These are phyloP conservation scores for Xylaria sp. DNA, from an alignment of 2,329 filamentous ascomycete species.

Conservation along the genomic window DNA sequence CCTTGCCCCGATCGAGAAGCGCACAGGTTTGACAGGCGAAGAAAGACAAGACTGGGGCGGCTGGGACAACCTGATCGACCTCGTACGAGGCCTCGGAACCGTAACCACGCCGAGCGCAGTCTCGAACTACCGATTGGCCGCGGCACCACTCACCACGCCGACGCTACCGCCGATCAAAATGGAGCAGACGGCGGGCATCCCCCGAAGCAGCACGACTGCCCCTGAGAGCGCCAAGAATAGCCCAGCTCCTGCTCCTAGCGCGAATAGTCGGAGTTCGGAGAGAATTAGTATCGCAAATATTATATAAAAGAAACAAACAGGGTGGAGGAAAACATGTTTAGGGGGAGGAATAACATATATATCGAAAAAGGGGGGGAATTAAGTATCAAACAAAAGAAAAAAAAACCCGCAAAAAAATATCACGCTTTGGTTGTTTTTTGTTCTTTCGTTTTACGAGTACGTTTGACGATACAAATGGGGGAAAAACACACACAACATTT, in stretches of 20 bases:
- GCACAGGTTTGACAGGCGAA: slow-evolving; percentile 49
- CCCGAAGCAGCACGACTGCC: slow-evolving; percentile 21
- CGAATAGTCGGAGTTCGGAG: slow-evolving; percentile 38
- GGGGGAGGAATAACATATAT: slow-evolving; percentile 5
- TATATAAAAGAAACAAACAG: slow-evolving; percentile 29
- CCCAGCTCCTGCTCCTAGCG: slow-evolving; percentile 25
- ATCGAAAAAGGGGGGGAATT: slow-evolving; percentile 1
- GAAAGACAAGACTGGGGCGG: slow-evolving; percentile 68
- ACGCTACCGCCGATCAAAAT: slow-evolving; percentile 32
- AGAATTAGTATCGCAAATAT: slow-evolving; percentile 44
- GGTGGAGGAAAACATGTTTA: background rate
- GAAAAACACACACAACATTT: background rate
- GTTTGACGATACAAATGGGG: slow-evolving; percentile 11
- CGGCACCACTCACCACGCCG: slow-evolving; percentile 23
- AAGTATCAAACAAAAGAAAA: background rate
- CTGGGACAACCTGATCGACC: slow-evolving; percentile 68
- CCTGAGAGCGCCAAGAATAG: slow-evolving; percentile 32
- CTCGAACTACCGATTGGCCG: slow-evolving; percentile 22
- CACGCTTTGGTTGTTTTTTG: background rate
- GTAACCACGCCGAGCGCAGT: slow-evolving; percentile 25
- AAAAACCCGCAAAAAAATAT: background rate
- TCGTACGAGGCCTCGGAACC: slow-evolving; percentile 51
- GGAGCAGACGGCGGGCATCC: slow-evolving; percentile 26
- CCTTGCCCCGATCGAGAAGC: slow-evolving; percentile 42
- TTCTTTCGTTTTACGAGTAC: slow-evolving; percentile 17